Evolutionary conservation across 2,329 filamentous ascomycete genomes (phyloP).

Genomic region (Capronia coronata): DNA sequence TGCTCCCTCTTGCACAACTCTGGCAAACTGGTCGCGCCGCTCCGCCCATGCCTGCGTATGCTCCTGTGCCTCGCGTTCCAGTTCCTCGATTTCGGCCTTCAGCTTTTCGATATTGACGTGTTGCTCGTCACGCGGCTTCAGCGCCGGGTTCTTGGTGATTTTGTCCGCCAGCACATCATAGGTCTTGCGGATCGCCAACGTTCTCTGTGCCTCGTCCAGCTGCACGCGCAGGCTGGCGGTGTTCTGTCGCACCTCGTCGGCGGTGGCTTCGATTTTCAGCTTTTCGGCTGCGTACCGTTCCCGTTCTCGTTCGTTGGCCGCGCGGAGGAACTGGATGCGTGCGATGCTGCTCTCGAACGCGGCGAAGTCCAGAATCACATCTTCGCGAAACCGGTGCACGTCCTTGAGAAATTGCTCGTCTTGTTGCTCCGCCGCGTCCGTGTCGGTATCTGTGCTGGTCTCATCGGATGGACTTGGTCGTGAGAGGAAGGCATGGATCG

Average conservation of each 20-base stretch:
- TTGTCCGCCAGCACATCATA: conserved; percentile 85
- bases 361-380: conserved; percentile 80
- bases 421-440: conserved; percentile 35
- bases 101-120: conserved; percentile 69
- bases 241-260: conserved; percentile 68
- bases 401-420: conserved; percentile 32
- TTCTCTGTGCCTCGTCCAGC: conserved; percentile 68
- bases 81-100: conserved; percentile 77
- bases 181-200: conserved; percentile 68
- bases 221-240: conserved; percentile 66
- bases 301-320: conserved; percentile 76
- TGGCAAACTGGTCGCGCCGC: conserved; percentile 75
- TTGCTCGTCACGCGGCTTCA: conserved; percentile 81
- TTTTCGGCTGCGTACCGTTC: conserved; percentile 78
- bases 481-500: conserved; percentile 42
- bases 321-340: conserved; percentile 78
- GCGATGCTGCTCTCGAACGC: conserved; percentile 73
- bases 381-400: conserved; percentile 67
- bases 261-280: conserved; percentile 67
- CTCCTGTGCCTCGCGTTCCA: conserved; percentile 75
- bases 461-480: conserved; percentile 55
- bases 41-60: conserved; percentile 81
- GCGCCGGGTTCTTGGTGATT: conserved; percentile 72
- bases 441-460: conserved; percentile 30
- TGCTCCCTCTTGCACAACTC: conserved; percentile 87